Conservation (phyloP, 176 grass and related monocot genomes). For the Zea luxurians region DNA sequence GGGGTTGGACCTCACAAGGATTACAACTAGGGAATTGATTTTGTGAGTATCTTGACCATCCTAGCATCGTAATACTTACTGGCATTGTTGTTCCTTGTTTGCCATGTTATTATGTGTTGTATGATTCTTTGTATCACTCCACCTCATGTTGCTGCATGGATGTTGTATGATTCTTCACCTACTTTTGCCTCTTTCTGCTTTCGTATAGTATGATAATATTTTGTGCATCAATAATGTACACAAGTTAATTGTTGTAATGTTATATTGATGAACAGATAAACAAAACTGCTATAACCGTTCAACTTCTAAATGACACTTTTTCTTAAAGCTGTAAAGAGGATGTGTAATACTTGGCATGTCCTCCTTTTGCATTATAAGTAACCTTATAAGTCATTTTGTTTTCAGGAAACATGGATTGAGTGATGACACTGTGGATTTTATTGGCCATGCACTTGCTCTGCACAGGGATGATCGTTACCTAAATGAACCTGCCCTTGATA, state of each 20-base stretch:
- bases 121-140: not conserved
- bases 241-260: not conserved
- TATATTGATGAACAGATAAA: not conserved
- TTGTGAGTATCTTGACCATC: slow-evolving; percentile 47
- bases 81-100: not conserved
- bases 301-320: slow-evolving; percentile 25
- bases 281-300: not conserved
- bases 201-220: not conserved
- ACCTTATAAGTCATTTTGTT: slow-evolving; percentile 21
- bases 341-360: slow-evolving; percentile 26
- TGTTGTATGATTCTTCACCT: slow-evolving; percentile 18
- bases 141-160: not conserved
- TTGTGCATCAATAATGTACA: not conserved
- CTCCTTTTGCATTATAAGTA: slow-evolving; percentile 11
- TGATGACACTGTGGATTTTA: slow-evolving; percentile 87
- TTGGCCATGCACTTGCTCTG: slow-evolving; percentile 85
- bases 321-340: slow-evolving; percentile 3
- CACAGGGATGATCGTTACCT: slow-evolving; percentile 88
- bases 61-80: not conserved
- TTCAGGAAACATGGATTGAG: slow-evolving; percentile 79
- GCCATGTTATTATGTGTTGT: not conserved
- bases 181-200: not conserved
- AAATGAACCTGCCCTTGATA: slow-evolving; percentile 77
- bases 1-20: slow-evolving; percentile 78
- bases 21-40: slow-evolving; percentile 78